phyloP scores from a whole-genome alignment of 257 asterid genomes.

The Scutellaria galericulata region DNA sequence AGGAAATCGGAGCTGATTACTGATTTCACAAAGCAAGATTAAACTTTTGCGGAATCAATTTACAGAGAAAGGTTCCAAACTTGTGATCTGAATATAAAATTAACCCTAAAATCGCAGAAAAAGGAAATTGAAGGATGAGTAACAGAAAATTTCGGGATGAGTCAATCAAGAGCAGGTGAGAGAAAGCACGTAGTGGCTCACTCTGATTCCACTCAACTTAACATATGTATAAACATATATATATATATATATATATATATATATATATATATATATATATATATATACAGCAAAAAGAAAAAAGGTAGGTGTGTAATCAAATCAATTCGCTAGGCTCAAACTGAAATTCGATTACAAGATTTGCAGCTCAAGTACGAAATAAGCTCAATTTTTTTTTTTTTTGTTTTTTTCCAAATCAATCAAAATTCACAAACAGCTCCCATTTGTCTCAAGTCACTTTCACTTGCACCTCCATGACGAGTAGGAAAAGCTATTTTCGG shows the following conservation, averaged over 20 bases:
- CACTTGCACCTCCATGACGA: constrained; percentile 5
- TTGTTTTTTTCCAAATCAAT: too few species aligned
- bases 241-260: too few species aligned
- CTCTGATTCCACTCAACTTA: background rate
- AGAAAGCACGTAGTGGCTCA: background rate
- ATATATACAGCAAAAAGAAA: constrained; percentile 21
- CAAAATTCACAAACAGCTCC: too few species aligned
- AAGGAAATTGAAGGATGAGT: constrained; percentile 6
- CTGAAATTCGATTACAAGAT: too few species aligned
- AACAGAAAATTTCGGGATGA: constrained; percentile 28
- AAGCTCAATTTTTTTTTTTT: too few species aligned
- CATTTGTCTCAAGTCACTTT: too few species aligned
- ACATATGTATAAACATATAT: too few species aligned
- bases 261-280: too few species aligned
- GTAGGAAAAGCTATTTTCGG: constrained; percentile 39
- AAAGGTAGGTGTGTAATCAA: constrained; percentile 27
- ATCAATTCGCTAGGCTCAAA: too few species aligned
- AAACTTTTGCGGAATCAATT: background rate
- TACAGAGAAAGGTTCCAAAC: background rate
- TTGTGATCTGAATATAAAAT: background rate
- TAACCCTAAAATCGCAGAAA: constrained; percentile 15
- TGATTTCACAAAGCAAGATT: constrained; percentile 22
- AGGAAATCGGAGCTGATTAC: constrained; percentile 35
- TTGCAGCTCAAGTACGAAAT: too few species aligned
- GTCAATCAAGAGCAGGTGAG: constrained; percentile 35